phyloP scores from a whole-genome alignment of 768 basidiomycete genomes.

The Lactarius pseudohatsudake region DNA sequence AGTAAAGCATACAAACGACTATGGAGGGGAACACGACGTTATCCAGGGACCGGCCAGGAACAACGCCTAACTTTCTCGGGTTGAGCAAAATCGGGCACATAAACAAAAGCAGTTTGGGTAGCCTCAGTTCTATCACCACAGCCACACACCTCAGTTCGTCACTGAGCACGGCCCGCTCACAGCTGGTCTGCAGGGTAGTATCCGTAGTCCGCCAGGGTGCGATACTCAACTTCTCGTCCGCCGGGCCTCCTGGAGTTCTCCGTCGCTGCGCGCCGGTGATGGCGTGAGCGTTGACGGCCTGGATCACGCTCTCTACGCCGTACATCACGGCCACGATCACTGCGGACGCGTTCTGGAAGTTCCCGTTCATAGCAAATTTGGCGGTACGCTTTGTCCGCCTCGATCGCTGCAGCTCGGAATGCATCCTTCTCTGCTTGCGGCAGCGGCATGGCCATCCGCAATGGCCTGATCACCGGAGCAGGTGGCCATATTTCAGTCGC shows the following conservation, averaged over 20 bases:
- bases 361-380: conserved; percentile 9
- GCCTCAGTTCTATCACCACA: background rate
- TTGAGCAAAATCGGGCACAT: background rate
- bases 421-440: conserved; percentile 9
- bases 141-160: background rate
- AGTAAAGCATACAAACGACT: background rate
- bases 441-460: background rate
- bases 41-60: conserved; percentile 1
- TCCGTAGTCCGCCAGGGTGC: conserved; percentile 13
- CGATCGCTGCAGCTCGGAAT: conserved; percentile 2
- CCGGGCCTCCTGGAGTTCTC: conserved; percentile 13
- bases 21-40: background rate
- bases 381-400: conserved; percentile 7
- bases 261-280: conserved; percentile 19
- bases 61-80: background rate
- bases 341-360: conserved; percentile 6
- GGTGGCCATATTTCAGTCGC: conserved; percentile 9
- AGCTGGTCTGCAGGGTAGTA: conserved; percentile 5
- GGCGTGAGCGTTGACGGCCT: conserved; percentile 11
- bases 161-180: background rate
- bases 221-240: conserved; percentile 18
- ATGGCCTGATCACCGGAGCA: conserved; percentile 13
- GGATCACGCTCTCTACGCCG: conserved; percentile 8
- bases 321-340: background rate
- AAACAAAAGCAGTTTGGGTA: background rate